phyloP scores from a whole-genome alignment of 768 basidiomycete species.

The Russula earlei region DNA sequence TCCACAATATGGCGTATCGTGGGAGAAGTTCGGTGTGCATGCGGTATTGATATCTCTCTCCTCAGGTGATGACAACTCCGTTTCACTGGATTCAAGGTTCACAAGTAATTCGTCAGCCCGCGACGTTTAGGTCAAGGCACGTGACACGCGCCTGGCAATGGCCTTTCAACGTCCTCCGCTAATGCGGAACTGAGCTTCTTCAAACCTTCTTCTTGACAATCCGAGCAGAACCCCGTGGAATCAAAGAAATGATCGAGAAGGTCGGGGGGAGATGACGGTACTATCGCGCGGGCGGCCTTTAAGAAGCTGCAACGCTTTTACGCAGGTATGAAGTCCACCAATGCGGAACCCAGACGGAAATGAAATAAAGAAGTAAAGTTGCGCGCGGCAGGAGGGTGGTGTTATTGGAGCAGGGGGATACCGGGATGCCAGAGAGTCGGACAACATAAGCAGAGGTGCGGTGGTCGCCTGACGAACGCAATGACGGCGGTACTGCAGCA shows the following conservation, averaged over 20 bases:
- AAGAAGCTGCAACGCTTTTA: conserved; percentile 2
- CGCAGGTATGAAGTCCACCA: conserved; percentile 16
- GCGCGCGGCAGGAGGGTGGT: conserved; percentile 7
- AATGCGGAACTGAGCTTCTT: conserved; percentile 10
- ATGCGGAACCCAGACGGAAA: conserved; percentile 14
- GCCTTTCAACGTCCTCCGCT: conserved; percentile 13
- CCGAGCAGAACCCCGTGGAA: neutral
- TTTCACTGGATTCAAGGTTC: neutral
- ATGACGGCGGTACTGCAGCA: conserved; percentile 10
- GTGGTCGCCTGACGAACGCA: conserved; percentile 10
- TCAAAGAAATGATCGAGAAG: conserved; percentile 9
- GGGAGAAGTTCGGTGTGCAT: neutral
- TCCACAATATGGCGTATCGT: neutral
- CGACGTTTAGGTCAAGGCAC: neutral
- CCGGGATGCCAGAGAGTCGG: conserved; percentile 9
- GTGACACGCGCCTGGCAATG: conserved; percentile 8
- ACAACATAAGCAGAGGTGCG: conserved; percentile 11
- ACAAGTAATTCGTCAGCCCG: conserved; percentile 1
- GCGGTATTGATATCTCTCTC: neutral
- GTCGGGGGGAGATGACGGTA: conserved; percentile 8
- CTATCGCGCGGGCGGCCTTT: conserved; percentile 13
- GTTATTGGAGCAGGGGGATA: conserved; percentile 6
- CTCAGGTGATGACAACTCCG: too few species aligned
- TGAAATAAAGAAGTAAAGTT: conserved; percentile 16
- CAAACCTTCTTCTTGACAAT: conserved; percentile 15